phyloP scores from a whole-genome alignment of 441 rosid species.

The Syzygium syzygioides region DNA sequence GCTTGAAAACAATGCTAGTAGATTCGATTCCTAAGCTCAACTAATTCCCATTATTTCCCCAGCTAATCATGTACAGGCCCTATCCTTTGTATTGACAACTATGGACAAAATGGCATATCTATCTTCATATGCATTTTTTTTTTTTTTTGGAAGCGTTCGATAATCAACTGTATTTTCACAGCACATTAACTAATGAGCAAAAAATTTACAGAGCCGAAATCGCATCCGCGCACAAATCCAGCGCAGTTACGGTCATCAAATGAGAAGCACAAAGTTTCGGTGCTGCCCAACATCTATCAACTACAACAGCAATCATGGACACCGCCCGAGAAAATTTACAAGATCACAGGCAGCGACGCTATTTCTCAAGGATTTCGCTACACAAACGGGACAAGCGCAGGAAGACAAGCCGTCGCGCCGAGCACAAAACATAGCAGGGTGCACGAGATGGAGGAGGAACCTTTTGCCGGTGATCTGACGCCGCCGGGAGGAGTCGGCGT shows the following conservation, averaged over 20 bases:
- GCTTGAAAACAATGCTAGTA: not conserved
- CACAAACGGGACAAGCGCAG: not conserved
- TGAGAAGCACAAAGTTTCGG: not conserved
- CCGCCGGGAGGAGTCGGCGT: slow-evolving; percentile 37
- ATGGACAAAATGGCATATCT: not conserved
- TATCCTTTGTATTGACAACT: not conserved
- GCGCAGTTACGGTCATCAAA: not conserved
- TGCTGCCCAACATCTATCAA: not conserved
- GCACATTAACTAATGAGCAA: not conserved
- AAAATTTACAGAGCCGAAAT: not conserved
- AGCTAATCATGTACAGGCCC: not conserved
- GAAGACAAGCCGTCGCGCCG: not conserved
- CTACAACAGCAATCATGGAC: not conserved
- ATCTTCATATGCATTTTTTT: not conserved
- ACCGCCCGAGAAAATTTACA: not conserved
- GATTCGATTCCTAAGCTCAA: not conserved
- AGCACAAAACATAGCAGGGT: not conserved
- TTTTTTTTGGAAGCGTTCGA: not conserved
- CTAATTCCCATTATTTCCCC: not conserved
- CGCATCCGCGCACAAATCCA: not conserved
- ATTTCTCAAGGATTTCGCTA: not conserved
- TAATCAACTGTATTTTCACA: not conserved
- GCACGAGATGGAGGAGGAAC: slow-evolving; percentile 17
- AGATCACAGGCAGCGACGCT: not conserved
- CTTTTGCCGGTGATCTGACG: slow-evolving; percentile 78